phyloP scores from a whole-genome alignment of 495 filamentous ascomycete species.

The Aspergillus funiculosus region DNA sequence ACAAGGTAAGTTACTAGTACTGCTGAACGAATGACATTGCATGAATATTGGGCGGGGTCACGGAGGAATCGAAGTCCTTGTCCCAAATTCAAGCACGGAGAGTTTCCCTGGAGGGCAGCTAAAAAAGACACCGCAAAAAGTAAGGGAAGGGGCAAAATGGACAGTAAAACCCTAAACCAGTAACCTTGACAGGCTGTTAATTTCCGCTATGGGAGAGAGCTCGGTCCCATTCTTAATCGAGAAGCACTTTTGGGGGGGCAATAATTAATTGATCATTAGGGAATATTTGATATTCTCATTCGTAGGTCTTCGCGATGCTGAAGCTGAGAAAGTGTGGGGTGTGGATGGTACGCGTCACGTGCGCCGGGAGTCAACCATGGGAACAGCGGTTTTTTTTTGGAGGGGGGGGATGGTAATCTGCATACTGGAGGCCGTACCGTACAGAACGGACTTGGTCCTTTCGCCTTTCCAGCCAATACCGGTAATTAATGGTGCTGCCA shows the following conservation, averaged over 20 bases:
- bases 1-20: background rate
- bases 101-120: constrained; percentile 2
- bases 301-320: constrained; percentile 4
- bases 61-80: constrained; percentile 6
- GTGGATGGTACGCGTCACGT: constrained; percentile 1
- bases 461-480: background rate
- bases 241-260: no score
- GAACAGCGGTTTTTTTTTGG: no score
- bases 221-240: background rate
- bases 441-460: constrained; percentile 7
- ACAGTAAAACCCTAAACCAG: constrained; percentile 7
- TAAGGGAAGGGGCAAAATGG: background rate
- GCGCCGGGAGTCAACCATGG: background rate
- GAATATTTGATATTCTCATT: background rate
- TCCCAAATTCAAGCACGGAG: constrained; percentile 2
- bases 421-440: constrained; percentile 13
- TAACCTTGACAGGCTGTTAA: constrained; percentile 1
- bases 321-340: constrained; percentile 13
- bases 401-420: no score
- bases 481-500: background rate
- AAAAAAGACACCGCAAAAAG: background rate
- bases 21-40: constrained; percentile 15
- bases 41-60: constrained; percentile 11
- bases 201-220: background rate
- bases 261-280: background rate